Conservation (phyloP, 805 yeast species). For the Wickerhamiella shivajii region DNA sequence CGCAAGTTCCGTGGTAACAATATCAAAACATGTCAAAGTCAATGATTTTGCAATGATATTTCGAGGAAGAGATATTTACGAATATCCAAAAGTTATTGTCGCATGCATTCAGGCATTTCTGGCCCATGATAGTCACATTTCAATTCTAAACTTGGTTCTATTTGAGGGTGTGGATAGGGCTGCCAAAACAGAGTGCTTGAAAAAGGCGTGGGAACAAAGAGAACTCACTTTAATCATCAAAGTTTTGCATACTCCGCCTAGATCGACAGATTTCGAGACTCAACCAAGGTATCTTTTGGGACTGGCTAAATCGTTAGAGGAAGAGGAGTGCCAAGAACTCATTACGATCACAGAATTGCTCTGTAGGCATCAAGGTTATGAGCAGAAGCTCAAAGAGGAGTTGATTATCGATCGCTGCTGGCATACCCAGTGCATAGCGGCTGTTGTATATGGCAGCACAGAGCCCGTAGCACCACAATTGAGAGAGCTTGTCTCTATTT, state of each 20-base stretch:
- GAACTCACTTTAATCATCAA: background rate
- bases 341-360: background rate
- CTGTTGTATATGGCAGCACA: constrained; percentile 9
- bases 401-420: too few relatives aligned
- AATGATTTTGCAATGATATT: too few relatives aligned
- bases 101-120: background rate
- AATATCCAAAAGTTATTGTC: background rate
- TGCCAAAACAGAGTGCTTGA: background rate
- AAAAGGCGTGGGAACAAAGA: background rate
- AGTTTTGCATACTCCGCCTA: constrained; percentile 1
- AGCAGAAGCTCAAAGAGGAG: background rate
- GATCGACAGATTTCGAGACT: background rate
- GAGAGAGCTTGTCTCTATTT: too few relatives aligned
- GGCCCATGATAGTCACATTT: background rate
- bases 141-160: background rate
- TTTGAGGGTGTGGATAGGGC: background rate
- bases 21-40: too few relatives aligned
- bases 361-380: background rate
- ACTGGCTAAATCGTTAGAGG: background rate
- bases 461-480: too few relatives aligned
- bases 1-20: too few relatives aligned
- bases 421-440: too few relatives aligned
- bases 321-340: constrained; percentile 1
- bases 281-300: constrained; percentile 2
- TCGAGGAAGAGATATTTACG: background rate